These are phyloP conservation scores for Glycyrrhiza uralensis DNA, from an alignment of 306 rosid genomes.

Conservation along the genomic window DNA sequence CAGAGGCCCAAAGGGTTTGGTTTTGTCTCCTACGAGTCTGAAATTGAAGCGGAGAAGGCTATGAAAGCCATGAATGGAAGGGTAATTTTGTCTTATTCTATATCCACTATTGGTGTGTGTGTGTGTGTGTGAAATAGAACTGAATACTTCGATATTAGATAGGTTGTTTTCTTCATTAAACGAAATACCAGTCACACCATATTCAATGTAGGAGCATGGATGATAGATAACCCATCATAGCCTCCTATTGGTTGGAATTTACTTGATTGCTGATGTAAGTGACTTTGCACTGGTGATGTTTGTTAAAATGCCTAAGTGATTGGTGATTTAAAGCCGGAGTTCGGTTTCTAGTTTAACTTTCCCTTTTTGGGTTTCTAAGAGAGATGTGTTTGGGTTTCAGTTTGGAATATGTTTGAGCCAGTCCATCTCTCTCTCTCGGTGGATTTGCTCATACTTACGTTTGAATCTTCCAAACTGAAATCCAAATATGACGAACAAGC, in stretches of 20 bases:
- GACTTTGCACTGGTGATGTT: constrained; percentile 12
- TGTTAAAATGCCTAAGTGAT: constrained; percentile 19
- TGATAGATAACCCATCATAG: too few species aligned
- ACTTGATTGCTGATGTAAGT: background rate
- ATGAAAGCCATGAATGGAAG: constrained; percentile 68
- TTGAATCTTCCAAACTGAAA: too few species aligned
- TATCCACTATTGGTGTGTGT: background rate
- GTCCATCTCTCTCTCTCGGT: too few species aligned
- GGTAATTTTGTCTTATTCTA: constrained; percentile 41
- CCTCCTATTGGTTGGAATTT: background rate
- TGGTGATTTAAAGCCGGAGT: background rate
- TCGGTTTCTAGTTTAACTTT: background rate
- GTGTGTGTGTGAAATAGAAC: background rate
- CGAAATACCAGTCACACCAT: background rate
- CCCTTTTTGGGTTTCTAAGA: background rate
- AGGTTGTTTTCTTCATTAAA: background rate
- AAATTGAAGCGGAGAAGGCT: constrained; percentile 66
- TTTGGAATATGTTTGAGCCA: too few species aligned
- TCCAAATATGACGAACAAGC: too few species aligned
- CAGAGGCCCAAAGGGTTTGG: constrained; percentile 86
- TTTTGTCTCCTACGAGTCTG: constrained; percentile 60
- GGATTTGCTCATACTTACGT: too few species aligned
- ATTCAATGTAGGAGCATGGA: background rate
- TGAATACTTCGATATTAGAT: too few species aligned
- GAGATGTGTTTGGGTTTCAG: too few species aligned